Percentiles rank a stretch among this genome's conserved stretches.
Conservation (phyloP, 2,329 filamentous ascomycete genomes). For the Penicillium sp. region DNA sequence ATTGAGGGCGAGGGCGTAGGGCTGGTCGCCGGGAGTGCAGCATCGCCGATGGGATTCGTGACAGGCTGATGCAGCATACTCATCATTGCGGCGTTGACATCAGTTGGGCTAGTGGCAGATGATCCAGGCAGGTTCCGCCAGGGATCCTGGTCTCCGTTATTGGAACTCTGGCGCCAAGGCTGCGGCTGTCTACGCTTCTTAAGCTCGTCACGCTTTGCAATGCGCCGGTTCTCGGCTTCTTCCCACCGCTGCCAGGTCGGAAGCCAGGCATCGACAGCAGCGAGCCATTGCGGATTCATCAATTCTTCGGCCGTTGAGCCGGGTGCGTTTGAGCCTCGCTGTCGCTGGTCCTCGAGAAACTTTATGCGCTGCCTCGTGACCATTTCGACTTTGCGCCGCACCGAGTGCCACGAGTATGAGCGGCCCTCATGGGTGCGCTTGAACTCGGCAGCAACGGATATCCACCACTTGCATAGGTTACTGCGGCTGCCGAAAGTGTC, state of each 20-base stretch:
- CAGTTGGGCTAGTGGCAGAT: conserved; percentile 1
- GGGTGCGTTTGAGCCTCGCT: conserved; percentile 8
- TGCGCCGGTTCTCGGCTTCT: conserved; percentile 38
- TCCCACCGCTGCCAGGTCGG: conserved; percentile 44
- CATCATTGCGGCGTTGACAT: neutral
- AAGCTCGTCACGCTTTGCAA: conserved; percentile 38
- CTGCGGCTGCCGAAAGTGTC: conserved; percentile 41
- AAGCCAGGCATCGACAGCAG: conserved; percentile 43
- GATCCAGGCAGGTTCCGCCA: neutral
- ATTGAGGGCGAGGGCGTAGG: conserved; percentile 6
- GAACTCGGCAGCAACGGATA: conserved; percentile 41
- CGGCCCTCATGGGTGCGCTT: conserved; percentile 36
- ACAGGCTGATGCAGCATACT: conserved; percentile 10
- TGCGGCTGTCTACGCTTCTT: conserved; percentile 22
- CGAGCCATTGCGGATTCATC: conserved; percentile 42
- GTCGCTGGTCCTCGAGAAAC: conserved; percentile 36
- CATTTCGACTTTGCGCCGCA: conserved; percentile 43
- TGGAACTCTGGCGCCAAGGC: conserved; percentile 6
- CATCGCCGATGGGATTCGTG: conserved; percentile 10
- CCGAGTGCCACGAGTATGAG: conserved; percentile 46
- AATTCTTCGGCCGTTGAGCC: conserved; percentile 25
- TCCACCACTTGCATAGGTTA: conserved; percentile 47
- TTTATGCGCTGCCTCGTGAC: conserved; percentile 45
- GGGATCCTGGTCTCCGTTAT: conserved; percentile 25
- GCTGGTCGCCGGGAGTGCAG: neutral